Evolutionary conservation across 2,329 filamentous ascomycete species (phyloP).

Genomic region (Nannizzia gypsea): DNA sequence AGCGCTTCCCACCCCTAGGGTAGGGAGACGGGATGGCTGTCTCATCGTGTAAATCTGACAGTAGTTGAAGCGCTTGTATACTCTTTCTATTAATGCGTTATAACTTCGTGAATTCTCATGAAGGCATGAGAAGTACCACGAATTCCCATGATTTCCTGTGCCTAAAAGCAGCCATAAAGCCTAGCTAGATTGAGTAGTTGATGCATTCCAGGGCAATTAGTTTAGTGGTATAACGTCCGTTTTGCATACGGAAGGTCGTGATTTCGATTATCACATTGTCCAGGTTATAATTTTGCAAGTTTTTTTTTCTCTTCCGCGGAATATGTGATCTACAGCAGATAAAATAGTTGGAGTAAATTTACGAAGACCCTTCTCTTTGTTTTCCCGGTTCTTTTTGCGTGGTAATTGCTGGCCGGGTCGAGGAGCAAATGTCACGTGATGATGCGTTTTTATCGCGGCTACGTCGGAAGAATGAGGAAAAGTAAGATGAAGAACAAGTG

Average conservation of each 20-base stretch:
- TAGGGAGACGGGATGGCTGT: not conserved
- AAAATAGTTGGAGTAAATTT: no score
- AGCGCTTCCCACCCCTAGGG: not conserved
- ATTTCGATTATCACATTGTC: constrained; percentile 21
- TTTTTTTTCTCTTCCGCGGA: constrained; percentile 10
- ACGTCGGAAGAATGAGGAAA: not conserved
- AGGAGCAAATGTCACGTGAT: no score
- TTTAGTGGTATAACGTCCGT: constrained; percentile 10
- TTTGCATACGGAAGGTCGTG: constrained; percentile 18
- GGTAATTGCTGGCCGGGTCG: no score
- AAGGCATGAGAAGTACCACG: not conserved
- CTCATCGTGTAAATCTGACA: not conserved
- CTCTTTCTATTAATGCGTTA: not conserved
- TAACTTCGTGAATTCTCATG: not conserved
- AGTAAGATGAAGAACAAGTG: not conserved
- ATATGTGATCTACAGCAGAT: no score
- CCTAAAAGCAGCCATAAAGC: no score
- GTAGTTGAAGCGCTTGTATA: not conserved
- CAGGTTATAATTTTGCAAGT: no score
- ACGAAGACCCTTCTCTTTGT: no score
- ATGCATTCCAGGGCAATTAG: constrained; percentile 6
- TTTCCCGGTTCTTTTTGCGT: no score
- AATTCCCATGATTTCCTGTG: no score
- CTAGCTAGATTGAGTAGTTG: no score
- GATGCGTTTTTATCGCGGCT: not conserved